phyloP scores from a whole-genome alignment of 2,329 filamentous ascomycete species.

The Rhytidhysteron rufulum region DNA sequence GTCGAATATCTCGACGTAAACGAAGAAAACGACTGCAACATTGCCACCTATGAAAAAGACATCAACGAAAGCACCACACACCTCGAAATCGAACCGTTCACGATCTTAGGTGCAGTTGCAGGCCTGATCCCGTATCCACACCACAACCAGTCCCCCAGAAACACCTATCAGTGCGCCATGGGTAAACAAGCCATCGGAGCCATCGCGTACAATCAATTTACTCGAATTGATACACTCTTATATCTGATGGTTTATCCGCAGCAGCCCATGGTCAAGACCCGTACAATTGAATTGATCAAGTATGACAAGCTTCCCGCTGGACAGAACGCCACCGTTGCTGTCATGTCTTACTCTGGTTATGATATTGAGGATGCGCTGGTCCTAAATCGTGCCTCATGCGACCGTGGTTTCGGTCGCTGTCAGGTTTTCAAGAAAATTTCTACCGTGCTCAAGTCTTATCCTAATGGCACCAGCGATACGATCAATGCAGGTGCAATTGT shows the following conservation, averaged over 20 bases:
- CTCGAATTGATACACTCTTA: constrained; percentile 90
- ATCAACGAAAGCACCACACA: constrained; percentile 84
- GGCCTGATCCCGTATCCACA: constrained; percentile 97
- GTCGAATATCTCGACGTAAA: constrained; percentile 98
- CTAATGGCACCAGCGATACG: constrained; percentile 66
- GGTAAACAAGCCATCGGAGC: constrained; percentile 99
- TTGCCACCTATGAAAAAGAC: constrained; percentile 83
- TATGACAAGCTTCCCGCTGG: constrained; percentile 97
- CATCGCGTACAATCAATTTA: constrained; percentile 97
- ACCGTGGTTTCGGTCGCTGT: constrained; percentile 91
- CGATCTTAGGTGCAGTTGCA: constrained; percentile 89
- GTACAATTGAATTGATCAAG: constrained; percentile 93
- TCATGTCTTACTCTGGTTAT: constrained; percentile 99
- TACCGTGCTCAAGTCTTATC: constrained; percentile 81
- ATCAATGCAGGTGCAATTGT: constrained; percentile 40
- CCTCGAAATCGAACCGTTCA: constrained; percentile 97
- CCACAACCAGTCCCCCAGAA: constrained; percentile 97
- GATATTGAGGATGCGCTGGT: constrained; percentile 99
- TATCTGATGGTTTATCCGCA: constrained; percentile 98
- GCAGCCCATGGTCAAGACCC: constrained; percentile 93
- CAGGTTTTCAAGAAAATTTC: constrained; percentile 97
- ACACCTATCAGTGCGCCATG: constrained; percentile 99
- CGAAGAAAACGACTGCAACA: constrained; percentile 94
- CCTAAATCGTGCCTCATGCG: constrained; percentile 91
- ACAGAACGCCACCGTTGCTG: constrained; percentile 94